These are phyloP conservation scores for Lyophyllum decastes DNA, from an alignment of 768 basidiomycete genomes.

Conservation along the genomic window DNA sequence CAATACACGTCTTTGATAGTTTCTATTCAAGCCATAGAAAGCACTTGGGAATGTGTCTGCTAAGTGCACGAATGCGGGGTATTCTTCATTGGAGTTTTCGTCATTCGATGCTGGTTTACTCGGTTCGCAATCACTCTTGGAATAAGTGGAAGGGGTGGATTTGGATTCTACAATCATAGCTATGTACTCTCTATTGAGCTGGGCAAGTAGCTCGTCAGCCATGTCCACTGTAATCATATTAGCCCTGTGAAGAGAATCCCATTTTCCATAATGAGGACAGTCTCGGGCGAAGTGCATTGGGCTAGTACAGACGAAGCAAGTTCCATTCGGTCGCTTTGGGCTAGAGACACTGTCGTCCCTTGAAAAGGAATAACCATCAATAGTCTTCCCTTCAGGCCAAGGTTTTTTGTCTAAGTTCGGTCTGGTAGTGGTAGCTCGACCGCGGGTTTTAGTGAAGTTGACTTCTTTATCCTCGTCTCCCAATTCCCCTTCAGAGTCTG, in stretches of 20 bases:
- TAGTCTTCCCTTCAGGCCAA: neutral
- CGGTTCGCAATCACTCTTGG: neutral
- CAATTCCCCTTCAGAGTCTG: neutral
- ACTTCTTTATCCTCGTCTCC: neutral
- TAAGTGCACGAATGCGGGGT: neutral
- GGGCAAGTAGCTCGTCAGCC: neutral
- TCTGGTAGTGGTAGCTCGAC: neutral
- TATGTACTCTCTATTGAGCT: conserved; percentile 12
- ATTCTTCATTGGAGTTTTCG: no score
- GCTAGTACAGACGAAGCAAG: conserved; percentile 24
- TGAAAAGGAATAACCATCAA: neutral
- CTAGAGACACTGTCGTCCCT: neutral
- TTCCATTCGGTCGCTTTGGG: neutral
- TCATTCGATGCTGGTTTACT: no score
- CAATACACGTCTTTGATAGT: neutral
- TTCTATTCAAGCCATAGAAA: neutral
- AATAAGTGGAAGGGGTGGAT: conserved; percentile 3
- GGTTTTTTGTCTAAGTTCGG: conserved; percentile 1
- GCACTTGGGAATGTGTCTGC: neutral
- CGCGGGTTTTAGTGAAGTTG: neutral
- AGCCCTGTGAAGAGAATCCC: conserved; percentile 7
- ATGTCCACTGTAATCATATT: neutral
- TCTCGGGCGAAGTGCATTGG: conserved; percentile 18
- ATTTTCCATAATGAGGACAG: conserved; percentile 21
- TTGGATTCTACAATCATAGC: conserved; percentile 17